Evolutionary conservation across 2,329 filamentous ascomycete genomes (phyloP), one percentile per base, ranked within the genome.

Genomic region (Fusarium nematophilum): DNA sequence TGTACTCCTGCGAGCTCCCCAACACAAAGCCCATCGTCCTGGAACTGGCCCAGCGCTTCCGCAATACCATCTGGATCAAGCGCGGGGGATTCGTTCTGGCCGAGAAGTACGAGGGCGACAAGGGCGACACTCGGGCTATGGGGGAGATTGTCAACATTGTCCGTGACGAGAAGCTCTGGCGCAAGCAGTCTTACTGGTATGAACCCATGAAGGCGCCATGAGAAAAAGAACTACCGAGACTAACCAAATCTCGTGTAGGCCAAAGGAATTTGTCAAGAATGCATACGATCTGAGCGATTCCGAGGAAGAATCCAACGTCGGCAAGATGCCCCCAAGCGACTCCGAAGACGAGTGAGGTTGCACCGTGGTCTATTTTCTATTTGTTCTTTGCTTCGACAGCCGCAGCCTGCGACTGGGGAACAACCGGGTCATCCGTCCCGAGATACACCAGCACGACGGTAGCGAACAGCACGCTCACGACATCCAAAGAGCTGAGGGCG

Each of bases 71-170:
- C 62, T 98, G 92, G 91, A 90, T 98, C 74, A 93, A 91, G 76
- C 88, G 92, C 14, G 91, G 93, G 25, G 92, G 92, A 1, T 98
- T 89, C 74, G 93, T 97, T 25, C 78, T 98, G 9, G 83, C 97
- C 11, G 91, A 98, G 64, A 69, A 80, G 13, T 89, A 86, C 18
- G 81, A 83, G 25, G 81, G 84, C 2, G 80, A 88, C 30, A 86
- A 87, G 23, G 86, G 88, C 45, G 88, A 90, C 37, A 92, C 92
- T 68, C 93, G 92, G 74, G 85, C 96, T 10, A 83, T 86, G 46
- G 95, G 94, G 11, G 92, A 97, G 75, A 97, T 99, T 68, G 83
- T 96, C 65, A 97, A 97, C 71, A 87, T 98, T 29, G 93, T 98
- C 30, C 83, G 92, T 30, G 92, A 97, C 70, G 93, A 97, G 79